Percentiles rank a stretch among this genome's conserved stretches.
These are phyloP conservation scores for Trichoderma brevicompactum DNA, from an alignment of 2,329 filamentous ascomycete genomes.

Conservation along the genomic window DNA sequence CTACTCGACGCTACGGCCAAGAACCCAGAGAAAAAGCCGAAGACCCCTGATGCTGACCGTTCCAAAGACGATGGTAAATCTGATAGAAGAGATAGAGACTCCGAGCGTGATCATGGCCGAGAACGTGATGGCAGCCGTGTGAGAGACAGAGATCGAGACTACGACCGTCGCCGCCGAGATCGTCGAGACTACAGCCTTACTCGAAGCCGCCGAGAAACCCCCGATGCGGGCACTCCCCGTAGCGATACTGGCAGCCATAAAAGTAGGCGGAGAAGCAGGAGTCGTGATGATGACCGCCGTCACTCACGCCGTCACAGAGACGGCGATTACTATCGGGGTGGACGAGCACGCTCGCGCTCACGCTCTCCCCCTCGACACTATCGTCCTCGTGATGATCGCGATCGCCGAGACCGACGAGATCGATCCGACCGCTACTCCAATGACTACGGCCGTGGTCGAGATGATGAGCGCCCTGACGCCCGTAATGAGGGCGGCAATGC, in stretches of 20 bases:
- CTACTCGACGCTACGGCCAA: slow-evolving; percentile 84
- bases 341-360: slow-evolving; percentile 64
- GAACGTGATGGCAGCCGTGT: slow-evolving; percentile 49
- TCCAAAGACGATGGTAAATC: slow-evolving; percentile 44
- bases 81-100: slow-evolving; percentile 29
- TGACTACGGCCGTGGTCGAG: slow-evolving; percentile 58
- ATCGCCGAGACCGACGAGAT: slow-evolving; percentile 55
- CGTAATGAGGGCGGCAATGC: slow-evolving; percentile 61
- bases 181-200: slow-evolving; percentile 61
- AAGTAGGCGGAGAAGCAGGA: slow-evolving; percentile 80
- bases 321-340: slow-evolving; percentile 69
- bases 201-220: slow-evolving; percentile 53
- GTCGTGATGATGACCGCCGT: slow-evolving; percentile 75
- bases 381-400: slow-evolving; percentile 59
- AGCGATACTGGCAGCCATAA: slow-evolving; percentile 81
- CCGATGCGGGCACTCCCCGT: slow-evolving; percentile 67
- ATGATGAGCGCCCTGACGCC: slow-evolving; percentile 51
- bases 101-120: slow-evolving; percentile 43
- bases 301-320: slow-evolving; percentile 74
- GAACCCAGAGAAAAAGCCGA: slow-evolving; percentile 55
- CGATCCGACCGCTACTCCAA: slow-evolving; percentile 57
- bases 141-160: slow-evolving; percentile 56
- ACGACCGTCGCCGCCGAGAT: slow-evolving; percentile 54
- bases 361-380: slow-evolving; percentile 69
- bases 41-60: slow-evolving; percentile 57